A percentile compares a stretch with the other conserved stretches of the same genome.
These are phyloP conservation scores for Pholiota microspora DNA, from an alignment of 768 basidiomycete species.

Conservation along the genomic window DNA sequence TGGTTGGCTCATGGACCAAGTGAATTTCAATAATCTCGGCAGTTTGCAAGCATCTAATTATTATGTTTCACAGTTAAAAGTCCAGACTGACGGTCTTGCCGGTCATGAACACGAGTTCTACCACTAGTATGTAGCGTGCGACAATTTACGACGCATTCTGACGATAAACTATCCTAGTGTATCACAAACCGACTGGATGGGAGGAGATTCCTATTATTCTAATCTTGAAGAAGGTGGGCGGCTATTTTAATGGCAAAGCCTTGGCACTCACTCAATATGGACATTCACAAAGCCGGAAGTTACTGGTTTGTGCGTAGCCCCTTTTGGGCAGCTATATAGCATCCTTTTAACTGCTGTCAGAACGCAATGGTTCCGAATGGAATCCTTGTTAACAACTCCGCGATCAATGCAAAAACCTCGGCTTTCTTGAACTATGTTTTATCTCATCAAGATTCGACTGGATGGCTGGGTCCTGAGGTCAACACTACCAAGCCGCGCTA, in stretches of 20 bases:
- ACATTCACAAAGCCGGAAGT: slow-evolving; percentile 40
- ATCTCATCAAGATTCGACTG: slow-evolving; percentile 48
- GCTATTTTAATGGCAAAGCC: neutral
- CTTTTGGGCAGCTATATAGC: neutral
- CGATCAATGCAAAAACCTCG: slow-evolving; percentile 44
- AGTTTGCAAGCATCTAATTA: neutral
- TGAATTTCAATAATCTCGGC: slow-evolving; percentile 5
- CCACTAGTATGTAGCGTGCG: slow-evolving; percentile 34
- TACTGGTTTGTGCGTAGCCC: slow-evolving; percentile 53
- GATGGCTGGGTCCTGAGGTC: slow-evolving; percentile 57
- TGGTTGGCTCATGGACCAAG: slow-evolving; percentile 45
- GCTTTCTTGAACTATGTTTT: slow-evolving; percentile 50
- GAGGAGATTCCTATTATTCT: slow-evolving; percentile 38
- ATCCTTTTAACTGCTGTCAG: slow-evolving; percentile 14
- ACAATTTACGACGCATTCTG: no score
- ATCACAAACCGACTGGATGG: slow-evolving; percentile 40
- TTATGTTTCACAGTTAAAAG: slow-evolving; percentile 30
- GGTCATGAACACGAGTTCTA: slow-evolving; percentile 46
- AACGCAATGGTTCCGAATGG: slow-evolving; percentile 57
- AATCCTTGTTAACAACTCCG: slow-evolving; percentile 42
- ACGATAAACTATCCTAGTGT: slow-evolving; percentile 31
- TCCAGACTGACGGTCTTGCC: slow-evolving; percentile 42
- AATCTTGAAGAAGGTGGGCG: slow-evolving; percentile 39
- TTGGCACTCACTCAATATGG: neutral
- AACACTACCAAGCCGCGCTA: slow-evolving; percentile 51